A percentile compares a stretch with the other conserved stretches of the same genome.
These are phyloP conservation scores for Mycena galericulata DNA, from an alignment of 768 basidiomycete genomes.

Conservation along the genomic window DNA sequence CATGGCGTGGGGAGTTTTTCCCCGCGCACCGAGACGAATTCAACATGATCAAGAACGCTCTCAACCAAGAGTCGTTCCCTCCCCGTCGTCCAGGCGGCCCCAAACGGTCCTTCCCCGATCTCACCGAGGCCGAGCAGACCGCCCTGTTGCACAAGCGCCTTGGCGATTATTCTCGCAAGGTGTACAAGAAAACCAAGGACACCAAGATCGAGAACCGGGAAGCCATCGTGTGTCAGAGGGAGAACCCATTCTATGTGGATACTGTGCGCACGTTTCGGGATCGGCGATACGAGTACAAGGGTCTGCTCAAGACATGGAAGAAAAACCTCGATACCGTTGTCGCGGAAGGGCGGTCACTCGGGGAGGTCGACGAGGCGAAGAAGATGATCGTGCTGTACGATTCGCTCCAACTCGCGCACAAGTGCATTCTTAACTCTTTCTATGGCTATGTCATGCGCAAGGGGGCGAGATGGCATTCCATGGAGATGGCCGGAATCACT, in stretches of 20 bases:
- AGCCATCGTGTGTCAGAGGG: conserved; percentile 95
- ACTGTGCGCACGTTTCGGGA: conserved; percentile 98
- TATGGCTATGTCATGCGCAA: conserved; percentile 99
- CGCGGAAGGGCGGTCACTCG: conserved; percentile 76
- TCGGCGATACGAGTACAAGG: conserved; percentile 99
- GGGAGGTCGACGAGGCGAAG: conserved; percentile 95
- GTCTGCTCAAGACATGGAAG: conserved; percentile 98
- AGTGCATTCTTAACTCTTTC: conserved; percentile 99
- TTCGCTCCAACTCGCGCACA: conserved; percentile 98
- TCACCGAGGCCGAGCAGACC: conserved; percentile 87
- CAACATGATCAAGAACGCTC: conserved; percentile 98
- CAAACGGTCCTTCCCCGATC: conserved; percentile 84
- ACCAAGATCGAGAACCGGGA: conserved; percentile 95
- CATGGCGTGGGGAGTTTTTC: conserved; percentile 99
- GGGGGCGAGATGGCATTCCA: conserved; percentile 98
- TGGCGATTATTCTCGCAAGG: conserved; percentile 98
- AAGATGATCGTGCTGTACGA: conserved; percentile 99
- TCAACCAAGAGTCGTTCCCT: conserved; percentile 95
- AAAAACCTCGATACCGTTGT: conserved; percentile 89
- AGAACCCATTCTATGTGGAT: conserved; percentile 99
- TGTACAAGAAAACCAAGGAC: conserved; percentile 98
- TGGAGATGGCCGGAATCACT: conserved; percentile 99
- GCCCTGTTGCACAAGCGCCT: conserved; percentile 95
- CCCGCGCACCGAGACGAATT: conserved; percentile 97
- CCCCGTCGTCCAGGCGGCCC: conserved; percentile 79